Evolutionary conservation across 2,329 filamentous ascomycete species (phyloP).

Genomic region (Talaromyces sp.): DNA sequence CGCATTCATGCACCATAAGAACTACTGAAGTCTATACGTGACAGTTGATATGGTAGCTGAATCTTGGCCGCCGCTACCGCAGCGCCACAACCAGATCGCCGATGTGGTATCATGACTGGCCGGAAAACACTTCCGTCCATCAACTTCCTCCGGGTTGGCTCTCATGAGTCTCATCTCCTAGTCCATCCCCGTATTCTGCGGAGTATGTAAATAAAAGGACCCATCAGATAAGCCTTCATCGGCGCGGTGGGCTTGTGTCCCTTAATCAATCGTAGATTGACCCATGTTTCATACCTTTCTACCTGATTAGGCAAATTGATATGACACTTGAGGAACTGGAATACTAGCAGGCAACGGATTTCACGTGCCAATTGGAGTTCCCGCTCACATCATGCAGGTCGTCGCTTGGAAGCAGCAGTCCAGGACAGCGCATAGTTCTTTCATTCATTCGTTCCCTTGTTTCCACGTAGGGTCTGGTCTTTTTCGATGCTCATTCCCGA

Average conservation of each 20-base stretch:
- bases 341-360: background rate
- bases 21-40: background rate
- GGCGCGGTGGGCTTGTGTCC: background rate
- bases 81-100: background rate
- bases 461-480: background rate
- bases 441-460: background rate
- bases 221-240: background rate
- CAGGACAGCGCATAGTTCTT: background rate
- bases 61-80: background rate
- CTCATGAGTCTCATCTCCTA: background rate
- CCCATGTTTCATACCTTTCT: background rate
- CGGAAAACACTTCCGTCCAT: background rate
- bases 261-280: background rate
- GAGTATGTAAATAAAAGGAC: too few relatives aligned
- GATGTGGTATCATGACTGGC: background rate
- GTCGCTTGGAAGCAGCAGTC: background rate
- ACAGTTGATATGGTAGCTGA: background rate
- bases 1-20: background rate
- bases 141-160: background rate
- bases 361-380: background rate
- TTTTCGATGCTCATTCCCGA: background rate
- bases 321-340: too few relatives aligned
- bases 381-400: background rate
- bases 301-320: background rate
- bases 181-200: background rate